These are phyloP conservation scores for Pholiota molesta DNA, from an alignment of 768 basidiomycete species.

Conservation along the genomic window DNA sequence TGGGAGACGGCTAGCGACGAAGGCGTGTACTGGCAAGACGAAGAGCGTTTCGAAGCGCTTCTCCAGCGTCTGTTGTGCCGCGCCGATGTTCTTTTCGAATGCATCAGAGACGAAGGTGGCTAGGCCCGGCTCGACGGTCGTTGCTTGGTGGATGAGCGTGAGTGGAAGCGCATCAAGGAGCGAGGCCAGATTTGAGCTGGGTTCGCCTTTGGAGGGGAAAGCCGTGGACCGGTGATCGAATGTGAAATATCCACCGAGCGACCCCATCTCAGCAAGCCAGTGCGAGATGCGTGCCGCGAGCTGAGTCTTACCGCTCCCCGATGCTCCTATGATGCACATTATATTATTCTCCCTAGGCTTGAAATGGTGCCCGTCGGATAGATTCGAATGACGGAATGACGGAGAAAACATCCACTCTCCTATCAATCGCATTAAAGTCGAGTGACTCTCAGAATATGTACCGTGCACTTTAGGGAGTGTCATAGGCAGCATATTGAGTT, in stretches of 20 bases:
- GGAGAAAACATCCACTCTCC: conserved; percentile 24
- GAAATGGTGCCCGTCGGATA: not conserved
- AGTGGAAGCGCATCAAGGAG: conserved; percentile 21
- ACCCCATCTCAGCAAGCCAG: conserved; percentile 23
- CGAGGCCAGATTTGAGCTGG: not conserved
- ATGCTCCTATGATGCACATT: conserved; percentile 19
- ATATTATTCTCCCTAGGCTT: conserved; percentile 14
- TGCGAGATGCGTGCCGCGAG: conserved; percentile 18
- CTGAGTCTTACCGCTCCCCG: conserved; percentile 18
- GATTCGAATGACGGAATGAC: not conserved
- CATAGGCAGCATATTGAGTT: conserved; percentile 20
- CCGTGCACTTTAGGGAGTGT: conserved; percentile 15
- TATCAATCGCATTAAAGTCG: conserved; percentile 16
- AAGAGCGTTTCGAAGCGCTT: conserved; percentile 22
- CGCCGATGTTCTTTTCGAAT: conserved; percentile 10
- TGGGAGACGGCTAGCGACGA: conserved; percentile 10
- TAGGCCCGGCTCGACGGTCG: conserved; percentile 20
- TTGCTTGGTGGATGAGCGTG: conserved; percentile 22
- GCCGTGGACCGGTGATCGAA: conserved; percentile 11
- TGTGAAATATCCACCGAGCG: conserved; percentile 26
- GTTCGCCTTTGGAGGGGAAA: not conserved
- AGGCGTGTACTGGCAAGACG: conserved; percentile 14
- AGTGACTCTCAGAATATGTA: conserved; percentile 9
- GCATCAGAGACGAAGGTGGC: not conserved
- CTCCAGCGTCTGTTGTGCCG: conserved; percentile 7